Base-by-base conservation (phyloP, 208 protist genomes). In the Zelonia costaricensis region DNA sequence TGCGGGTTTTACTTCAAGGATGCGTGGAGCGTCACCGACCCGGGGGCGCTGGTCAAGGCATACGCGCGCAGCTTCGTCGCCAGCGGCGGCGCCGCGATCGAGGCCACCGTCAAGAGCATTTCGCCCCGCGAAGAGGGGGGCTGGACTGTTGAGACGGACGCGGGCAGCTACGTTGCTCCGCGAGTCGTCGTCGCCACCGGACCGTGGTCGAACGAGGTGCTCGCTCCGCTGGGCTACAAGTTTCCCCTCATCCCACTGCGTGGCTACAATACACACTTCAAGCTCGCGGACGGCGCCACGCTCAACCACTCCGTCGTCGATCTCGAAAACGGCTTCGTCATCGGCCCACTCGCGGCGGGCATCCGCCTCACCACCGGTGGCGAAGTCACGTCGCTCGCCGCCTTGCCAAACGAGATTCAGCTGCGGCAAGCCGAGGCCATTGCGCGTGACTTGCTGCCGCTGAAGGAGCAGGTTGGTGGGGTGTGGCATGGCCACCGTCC, bases 401-500 rank as follows among this genome's bases (percentile, higher is more conserved):
- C 58, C 9, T 35, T 39, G 2, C 55, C 60, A 1, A 67, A 70
- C 22, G 56, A 70, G 16, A 64, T 60, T 31, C 62, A 74, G 31
- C 51, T 71, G 18, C 25, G 57, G 7, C 31, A 44, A 18, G 48
- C 45, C 12, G 58, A 80, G 35, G 9, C 43, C 22, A 22, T 63
- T 16, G 42, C 48, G 28, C 62, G 58, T 3, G 27, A 35, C 27
- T 39, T 80, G 22, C 55, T 71, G 16, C 62, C 60, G 10, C 22
- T 71, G 6, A 58, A 62, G 23, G 62, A 72, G 23, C 62, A 63
- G 20, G 39, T 69, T 7, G 46, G 68, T 7, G 47, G 30, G 20
- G 55, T 68, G 8, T 74, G 57, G 66, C 60, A 67, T 23, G 61
- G 65, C 12, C 62, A 71, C 44, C 66, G 62, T n/a, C 62, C 66